Conservation (phyloP, 371 early-diverging fungal genomes). For the Syncephalastrum racemosum region DNA sequence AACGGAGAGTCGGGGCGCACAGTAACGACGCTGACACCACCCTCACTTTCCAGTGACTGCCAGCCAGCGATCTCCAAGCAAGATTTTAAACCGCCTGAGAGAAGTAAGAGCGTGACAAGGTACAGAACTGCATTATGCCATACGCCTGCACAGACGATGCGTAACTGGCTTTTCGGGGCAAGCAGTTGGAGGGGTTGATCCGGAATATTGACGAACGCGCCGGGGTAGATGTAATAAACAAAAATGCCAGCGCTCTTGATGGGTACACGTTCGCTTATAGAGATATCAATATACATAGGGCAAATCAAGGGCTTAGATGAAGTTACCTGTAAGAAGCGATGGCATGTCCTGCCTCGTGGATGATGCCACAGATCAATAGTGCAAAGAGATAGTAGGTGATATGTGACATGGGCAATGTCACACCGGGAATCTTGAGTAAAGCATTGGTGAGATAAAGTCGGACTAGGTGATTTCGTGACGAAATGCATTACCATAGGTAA, state of each 20-base stretch:
- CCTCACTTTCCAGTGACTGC: constrained; percentile 45
- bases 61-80: constrained; percentile 48
- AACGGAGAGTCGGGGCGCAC: constrained; percentile 57
- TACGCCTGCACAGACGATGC: constrained; percentile 81
- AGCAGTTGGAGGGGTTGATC: constrained; percentile 47
- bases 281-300: neutral
- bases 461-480: neutral
- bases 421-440: constrained; percentile 70
- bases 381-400: constrained; percentile 71
- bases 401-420: constrained; percentile 77
- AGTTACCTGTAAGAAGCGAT: constrained; percentile 66
- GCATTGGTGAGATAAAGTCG: constrained; percentile 1
- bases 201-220: constrained; percentile 83
- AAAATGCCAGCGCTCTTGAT: constrained; percentile 73
- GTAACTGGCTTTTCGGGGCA: constrained; percentile 54
- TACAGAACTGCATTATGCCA: constrained; percentile 78
- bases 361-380: constrained; percentile 61
- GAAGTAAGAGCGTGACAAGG: constrained; percentile 37
- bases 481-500: constrained; percentile 51
- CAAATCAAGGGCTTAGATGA: neutral
- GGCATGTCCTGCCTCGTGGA: constrained; percentile 86
- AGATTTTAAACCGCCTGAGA: constrained; percentile 54
- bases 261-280: constrained; percentile 58
- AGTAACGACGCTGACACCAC: constrained; percentile 66
- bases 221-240: constrained; percentile 75